Evolutionary conservation across 176 grass and related monocot genomes (phyloP).

Genomic region (Bromus sterilis): DNA sequence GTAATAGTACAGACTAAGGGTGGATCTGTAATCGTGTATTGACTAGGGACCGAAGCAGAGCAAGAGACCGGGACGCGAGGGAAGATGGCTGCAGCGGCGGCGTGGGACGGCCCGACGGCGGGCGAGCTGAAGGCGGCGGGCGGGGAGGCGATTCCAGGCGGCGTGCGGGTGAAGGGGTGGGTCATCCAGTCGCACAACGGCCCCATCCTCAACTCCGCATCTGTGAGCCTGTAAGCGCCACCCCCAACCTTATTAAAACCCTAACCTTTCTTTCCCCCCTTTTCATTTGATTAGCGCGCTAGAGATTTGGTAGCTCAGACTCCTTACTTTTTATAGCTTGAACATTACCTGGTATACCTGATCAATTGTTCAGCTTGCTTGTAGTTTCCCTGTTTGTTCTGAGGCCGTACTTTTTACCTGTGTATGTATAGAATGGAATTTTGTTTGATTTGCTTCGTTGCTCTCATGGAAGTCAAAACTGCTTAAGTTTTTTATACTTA

Average conservation of each 20-base stretch:
- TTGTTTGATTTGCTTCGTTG: background rate
- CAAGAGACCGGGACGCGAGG: background rate
- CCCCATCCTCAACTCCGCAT: slow-evolving; percentile 68
- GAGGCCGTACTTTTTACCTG: background rate
- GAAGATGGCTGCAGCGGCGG: slow-evolving; percentile 38
- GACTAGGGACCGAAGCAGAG: background rate
- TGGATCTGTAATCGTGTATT: too few relatives aligned
- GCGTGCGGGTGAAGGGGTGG: slow-evolving; percentile 70
- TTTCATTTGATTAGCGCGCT: background rate
- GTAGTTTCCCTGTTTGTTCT: background rate
- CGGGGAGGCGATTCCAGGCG: slow-evolving; percentile 47
- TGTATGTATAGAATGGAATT: background rate
- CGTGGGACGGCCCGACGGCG: slow-evolving; percentile 61
- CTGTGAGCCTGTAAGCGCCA: slow-evolving; percentile 41
- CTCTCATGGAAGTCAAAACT: background rate
- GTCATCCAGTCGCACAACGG: slow-evolving; percentile 61
- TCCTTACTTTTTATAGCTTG: background rate
- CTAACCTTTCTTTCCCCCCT: background rate
- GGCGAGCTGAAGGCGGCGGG: slow-evolving; percentile 66
- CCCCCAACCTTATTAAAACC: slow-evolving; percentile 19
- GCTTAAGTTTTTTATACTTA: background rate
- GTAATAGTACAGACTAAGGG: background rate
- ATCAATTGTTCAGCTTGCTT: background rate
- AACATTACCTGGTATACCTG: background rate
- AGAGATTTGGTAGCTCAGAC: background rate